Evolutionary conservation across 1,139 yeast genomes (phyloP).

Genomic region (Yamadazyma oceani): DNA sequence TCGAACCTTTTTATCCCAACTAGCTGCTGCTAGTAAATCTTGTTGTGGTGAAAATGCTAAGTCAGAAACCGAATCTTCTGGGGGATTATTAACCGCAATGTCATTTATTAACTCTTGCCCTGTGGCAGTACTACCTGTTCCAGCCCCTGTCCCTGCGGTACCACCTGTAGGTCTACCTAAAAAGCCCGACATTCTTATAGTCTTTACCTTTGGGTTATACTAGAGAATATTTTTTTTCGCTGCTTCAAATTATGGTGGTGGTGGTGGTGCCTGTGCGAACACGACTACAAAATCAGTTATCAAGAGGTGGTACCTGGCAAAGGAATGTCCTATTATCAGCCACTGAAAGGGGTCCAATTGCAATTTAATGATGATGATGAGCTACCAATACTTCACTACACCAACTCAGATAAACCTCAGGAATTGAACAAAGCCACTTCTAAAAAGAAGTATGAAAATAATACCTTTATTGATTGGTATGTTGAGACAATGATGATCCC

Average conservation of each 20-base stretch:
- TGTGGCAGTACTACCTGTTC: slow-evolving; percentile 40
- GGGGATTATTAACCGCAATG: slow-evolving; percentile 76
- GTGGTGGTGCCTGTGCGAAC: no score
- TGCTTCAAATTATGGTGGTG: no score
- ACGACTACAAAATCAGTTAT: not conserved
- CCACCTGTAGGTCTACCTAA: slow-evolving; percentile 20
- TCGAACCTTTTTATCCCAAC: slow-evolving; percentile 96
- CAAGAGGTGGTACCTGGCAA: not conserved
- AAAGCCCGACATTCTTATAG: slow-evolving; percentile 22
- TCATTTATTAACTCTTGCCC: slow-evolving; percentile 76
- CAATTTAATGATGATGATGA: slow-evolving; percentile 8
- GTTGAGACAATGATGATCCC: slow-evolving; percentile 22
- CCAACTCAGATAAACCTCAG: not conserved
- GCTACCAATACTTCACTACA: slow-evolving; percentile 9
- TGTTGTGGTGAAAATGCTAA: slow-evolving; percentile 90
- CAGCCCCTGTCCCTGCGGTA: slow-evolving; percentile 11
- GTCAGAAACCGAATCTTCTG: slow-evolving; percentile 90
- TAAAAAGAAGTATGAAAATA: slow-evolving; percentile 24
- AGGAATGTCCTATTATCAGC: slow-evolving; percentile 7
- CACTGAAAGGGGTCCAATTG: slow-evolving; percentile 3
- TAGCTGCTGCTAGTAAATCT: slow-evolving; percentile 75
- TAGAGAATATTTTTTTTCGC: no score
- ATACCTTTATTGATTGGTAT: slow-evolving; percentile 40
- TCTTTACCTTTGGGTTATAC: no score
- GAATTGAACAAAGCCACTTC: not conserved